Conservation (phyloP, 495 filamentous ascomycete species). For the Penicillium canariense region DNA sequence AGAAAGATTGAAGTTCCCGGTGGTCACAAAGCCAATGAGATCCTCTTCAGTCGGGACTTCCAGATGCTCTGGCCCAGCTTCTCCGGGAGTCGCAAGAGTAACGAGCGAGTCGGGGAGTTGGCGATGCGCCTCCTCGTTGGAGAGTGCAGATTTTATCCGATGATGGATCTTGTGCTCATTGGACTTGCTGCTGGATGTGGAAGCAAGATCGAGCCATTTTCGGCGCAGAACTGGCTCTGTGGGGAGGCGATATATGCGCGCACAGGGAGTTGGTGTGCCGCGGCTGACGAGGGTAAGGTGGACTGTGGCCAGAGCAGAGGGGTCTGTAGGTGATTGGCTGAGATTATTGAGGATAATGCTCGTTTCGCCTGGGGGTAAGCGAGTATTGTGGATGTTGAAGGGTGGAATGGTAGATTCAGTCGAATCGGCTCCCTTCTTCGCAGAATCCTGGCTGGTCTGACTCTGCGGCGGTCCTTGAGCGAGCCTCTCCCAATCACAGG, state of each 20-base stretch:
- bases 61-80: conserved; percentile 54
- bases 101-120: conserved; percentile 55
- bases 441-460: background rate
- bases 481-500: conserved; percentile 81
- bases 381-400: conserved; percentile 33
- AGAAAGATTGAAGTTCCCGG: conserved; percentile 76
- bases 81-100: conserved; percentile 22
- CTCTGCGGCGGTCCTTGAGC: conserved; percentile 29
- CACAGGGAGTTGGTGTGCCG: conserved; percentile 59
- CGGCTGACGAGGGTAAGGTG: conserved; percentile 56
- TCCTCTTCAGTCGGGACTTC: conserved; percentile 70
- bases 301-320: conserved; percentile 52
- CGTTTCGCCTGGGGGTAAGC: conserved; percentile 21
- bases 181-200: conserved; percentile 14
- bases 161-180: conserved; percentile 1
- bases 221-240: conserved; percentile 43
- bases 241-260: conserved; percentile 72
- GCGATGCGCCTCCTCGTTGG: conserved; percentile 45
- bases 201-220: conserved; percentile 51
- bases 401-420: conserved; percentile 22
- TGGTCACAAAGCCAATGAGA: conserved; percentile 88
- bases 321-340: conserved; percentile 20
- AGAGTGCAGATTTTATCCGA: conserved; percentile 8
- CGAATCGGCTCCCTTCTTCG: conserved; percentile 8
- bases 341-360: conserved; percentile 22